phyloP scores from a whole-genome alignment of 2,329 filamentous ascomycete species.

The Karstenula rhodostoma region DNA sequence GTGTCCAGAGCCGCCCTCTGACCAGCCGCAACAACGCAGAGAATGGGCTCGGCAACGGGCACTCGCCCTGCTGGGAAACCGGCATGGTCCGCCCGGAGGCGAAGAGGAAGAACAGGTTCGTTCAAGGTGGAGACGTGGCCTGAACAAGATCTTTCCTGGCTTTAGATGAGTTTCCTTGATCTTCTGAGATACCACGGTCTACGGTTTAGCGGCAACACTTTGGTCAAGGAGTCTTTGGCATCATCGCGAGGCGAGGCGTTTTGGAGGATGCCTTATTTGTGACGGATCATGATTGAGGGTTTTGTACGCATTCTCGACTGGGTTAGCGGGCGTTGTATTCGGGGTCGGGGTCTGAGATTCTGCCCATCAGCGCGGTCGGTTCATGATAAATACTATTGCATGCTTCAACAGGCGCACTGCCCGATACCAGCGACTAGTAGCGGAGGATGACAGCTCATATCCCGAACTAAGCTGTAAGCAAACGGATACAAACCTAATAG shows the following conservation, averaged over 20 bases:
- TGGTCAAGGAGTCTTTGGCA: not conserved
- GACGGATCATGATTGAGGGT: not conserved
- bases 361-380: not conserved
- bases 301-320: not conserved
- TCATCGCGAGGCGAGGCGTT: not conserved
- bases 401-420: not conserved
- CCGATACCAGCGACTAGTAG: not conserved
- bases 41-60: conserved; percentile 58
- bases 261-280: not conserved
- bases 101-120: conserved; percentile 33
- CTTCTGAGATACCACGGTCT: conserved; percentile 17
- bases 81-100: conserved; percentile 28
- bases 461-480: no score
- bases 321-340: not conserved
- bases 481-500: no score
- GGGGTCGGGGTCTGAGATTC: not conserved
- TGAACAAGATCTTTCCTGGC: conserved; percentile 46
- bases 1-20: conserved; percentile 18
- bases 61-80: conserved; percentile 52
- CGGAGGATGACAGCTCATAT: no score
- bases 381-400: not conserved
- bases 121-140: conserved; percentile 37
- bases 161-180: conserved; percentile 30
- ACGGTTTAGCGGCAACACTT: not conserved
- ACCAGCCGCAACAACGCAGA: conserved; percentile 41